Evolutionary conservation across 352 stramenopile species (phyloP), one percentile per base, ranked within the genome.

Genomic region (Saprolegnia parasitica): DNA sequence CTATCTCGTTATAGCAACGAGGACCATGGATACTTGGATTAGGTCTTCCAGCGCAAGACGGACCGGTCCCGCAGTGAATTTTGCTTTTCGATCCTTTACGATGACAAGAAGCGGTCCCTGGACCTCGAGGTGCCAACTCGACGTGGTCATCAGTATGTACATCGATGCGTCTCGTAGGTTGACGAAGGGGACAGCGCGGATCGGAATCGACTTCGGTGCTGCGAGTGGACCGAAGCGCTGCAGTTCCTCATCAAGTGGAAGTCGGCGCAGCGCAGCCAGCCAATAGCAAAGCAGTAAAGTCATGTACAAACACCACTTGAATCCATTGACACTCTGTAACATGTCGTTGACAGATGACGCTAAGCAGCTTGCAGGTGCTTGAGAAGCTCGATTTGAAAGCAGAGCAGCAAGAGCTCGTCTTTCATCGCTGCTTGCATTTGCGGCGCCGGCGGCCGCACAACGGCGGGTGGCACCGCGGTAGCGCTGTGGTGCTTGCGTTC

Each of bases 11-110:
- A 4, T 4, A 8, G 10, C 15, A 23, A 3, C 24, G 5, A 58
- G 1, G 13, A 47, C 50, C 18, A 57, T 35, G 29, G 5, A 10
- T 5, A 18, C 46, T 5, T 61, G 4, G 8, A 3, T 4, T 39
- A 70, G 63, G 63, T 70, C 5, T 70, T 70, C 62, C 49, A 10
- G 37, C 63, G 63, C 20, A 70, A 39, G 23, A 46, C 29, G 8
- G 63, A 70, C 47, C 63, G 29, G 11, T 24, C 54, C 2, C 45
- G 63, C 3, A 52, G 21, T 45, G 15, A 74, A 16, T 87, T 82
- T 24, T 92, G 81, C 52, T 92, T 92, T 55, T 92, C 84, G 0
- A 75, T 91, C 57, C 77, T 89, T 42, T 91, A 91, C 72, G 81
- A 89, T n/a, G 81, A 91, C 39, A 18, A 20, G 35, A 81, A 71